phyloP scores from a whole-genome alignment of 768 basidiomycete genomes.

The Tulasnella sp. region DNA sequence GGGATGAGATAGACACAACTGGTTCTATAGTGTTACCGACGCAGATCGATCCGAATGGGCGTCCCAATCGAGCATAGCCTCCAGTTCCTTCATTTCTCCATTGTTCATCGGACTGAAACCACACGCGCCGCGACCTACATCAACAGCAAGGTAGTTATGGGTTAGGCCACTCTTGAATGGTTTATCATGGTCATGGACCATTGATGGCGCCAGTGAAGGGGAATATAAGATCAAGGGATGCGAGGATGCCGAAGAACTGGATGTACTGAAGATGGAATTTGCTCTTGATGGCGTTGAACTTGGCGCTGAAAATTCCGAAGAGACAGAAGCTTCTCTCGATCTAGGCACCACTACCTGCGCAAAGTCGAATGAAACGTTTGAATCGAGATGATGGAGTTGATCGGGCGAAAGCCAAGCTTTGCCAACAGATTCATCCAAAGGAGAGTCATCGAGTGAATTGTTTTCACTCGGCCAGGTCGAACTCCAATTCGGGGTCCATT shows the following conservation, averaged over 20 bases:
- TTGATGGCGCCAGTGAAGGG: conserved; percentile 3
- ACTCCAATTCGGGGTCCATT: no score
- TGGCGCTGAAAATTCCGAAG: no score
- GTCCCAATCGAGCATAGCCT: conserved; percentile 4
- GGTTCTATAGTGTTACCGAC: not conserved
- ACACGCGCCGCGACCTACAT: not conserved
- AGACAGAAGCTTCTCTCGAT: no score
- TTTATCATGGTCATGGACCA: conserved; percentile 2
- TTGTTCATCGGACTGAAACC: not conserved
- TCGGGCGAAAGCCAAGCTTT: no score
- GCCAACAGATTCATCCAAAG: no score
- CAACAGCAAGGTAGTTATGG: conserved; percentile 4
- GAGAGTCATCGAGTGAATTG: no score
- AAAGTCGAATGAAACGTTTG: no score
- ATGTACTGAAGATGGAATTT: no score
- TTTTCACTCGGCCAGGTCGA: no score
- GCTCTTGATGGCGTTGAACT: no score
- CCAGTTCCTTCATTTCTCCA: not conserved
- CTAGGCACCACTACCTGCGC: conserved; percentile 5
- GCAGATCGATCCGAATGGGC: conserved; percentile 4
- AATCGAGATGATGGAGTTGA: no score
- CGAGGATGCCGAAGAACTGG: not conserved
- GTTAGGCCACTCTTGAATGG: conserved; percentile 12
- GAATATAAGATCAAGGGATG: conserved; percentile 11
- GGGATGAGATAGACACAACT: not conserved